Evolutionary conservation across 2,329 filamentous ascomycete genomes (phyloP).

Genomic region (Thelonectria rubi): DNA sequence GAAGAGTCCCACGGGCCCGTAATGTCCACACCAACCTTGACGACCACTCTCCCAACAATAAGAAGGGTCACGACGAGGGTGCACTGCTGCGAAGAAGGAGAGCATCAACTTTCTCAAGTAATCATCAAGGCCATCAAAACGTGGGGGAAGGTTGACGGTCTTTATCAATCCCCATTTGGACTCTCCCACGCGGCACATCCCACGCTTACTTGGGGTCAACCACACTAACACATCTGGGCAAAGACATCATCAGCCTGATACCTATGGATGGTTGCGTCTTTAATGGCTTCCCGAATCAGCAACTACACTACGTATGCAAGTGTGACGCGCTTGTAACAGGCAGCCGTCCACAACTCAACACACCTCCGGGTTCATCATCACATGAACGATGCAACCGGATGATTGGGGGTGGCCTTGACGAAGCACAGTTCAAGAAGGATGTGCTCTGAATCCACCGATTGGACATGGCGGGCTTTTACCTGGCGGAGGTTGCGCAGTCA

Average conservation of each 20-base stretch:
- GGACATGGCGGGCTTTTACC: conserved; percentile 16
- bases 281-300: conserved; percentile 32
- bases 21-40: too few relatives aligned
- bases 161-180: conserved; percentile 14
- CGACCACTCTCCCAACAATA: too few relatives aligned
- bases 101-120: background rate
- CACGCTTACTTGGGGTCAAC: conserved; percentile 27
- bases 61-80: too few relatives aligned
- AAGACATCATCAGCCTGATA: conserved; percentile 35
- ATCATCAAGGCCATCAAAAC: background rate
- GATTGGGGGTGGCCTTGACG: background rate
- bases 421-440: too few relatives aligned
- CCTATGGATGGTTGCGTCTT: conserved; percentile 26
- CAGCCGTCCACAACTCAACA: conserved; percentile 19
- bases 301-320: conserved; percentile 31
- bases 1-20: too few relatives aligned
- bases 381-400: conserved; percentile 9
- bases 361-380: conserved; percentile 23
- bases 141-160: conserved; percentile 13
- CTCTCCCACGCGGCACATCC: conserved; percentile 19
- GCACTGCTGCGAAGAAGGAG: background rate
- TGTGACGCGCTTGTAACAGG: conserved; percentile 37
- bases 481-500: conserved; percentile 17
- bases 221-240: conserved; percentile 24
- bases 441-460: conserved; percentile 18